Evolutionary conservation across 805 yeast species (phyloP), one percentile per base, ranked within the genome.

Genomic region (Wickerhamomyces subpelliculosus): DNA sequence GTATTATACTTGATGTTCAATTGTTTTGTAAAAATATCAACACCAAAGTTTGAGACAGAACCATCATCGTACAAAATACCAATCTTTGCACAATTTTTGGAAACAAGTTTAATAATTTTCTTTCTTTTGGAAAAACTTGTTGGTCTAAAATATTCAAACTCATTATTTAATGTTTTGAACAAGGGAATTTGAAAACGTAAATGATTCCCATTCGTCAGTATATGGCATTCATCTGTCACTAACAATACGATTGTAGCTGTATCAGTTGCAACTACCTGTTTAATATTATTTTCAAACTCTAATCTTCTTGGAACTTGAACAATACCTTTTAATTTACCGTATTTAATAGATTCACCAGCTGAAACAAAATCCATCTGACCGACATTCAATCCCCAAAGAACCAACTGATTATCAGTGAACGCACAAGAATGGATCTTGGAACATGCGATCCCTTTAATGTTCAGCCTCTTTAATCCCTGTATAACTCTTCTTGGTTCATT

Each of bases 331-430:
- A 35, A 29, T 32, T 44, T 45, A 8, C 64, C 53, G 44, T 58
- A 52, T 44, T 47, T 55, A 45, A 46, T 54, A 44, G 47, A 46
- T 13, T 58, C 59, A 10, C 61, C 55, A 2, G 60, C 40, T 14
- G 61, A 41, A 6, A 64, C 48, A 35, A 73, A 63, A 3, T 90
- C 90, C 79, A 86, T 75, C 55, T 86, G 95, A 0, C 96, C 96
- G 26, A 76, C 61, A 52, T 86, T 84, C 27, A 80, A 60, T 3
- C 96, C 96, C 95, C 95, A 86, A 27, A 75, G 57, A 42, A 62
- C 73, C n/a, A 51, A 42, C 9, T 71, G 73, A 31, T 62, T 54
- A 7, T 61, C 63, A 0, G 78, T 62, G 43, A 67, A 80, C 0
- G 74, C 84, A 16, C 79, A 68, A 4, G 90, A 76, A 54, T 85